These are phyloP conservation scores for Meyerozyma carpophila DNA, from an alignment of 1,139 yeast species.

Conservation along the genomic window DNA sequence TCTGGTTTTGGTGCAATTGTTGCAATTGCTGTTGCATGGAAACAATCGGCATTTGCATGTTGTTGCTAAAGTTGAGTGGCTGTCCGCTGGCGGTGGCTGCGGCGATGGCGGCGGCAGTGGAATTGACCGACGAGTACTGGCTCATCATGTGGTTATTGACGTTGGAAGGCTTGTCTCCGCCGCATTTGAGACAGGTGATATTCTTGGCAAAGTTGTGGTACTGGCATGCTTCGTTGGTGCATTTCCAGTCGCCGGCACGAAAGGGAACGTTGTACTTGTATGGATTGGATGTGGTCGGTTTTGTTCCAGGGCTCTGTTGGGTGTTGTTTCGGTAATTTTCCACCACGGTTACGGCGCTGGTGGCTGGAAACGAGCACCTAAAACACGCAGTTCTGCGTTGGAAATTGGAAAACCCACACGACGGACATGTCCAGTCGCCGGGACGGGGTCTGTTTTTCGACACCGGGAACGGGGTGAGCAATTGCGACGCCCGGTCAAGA, in stretches of 20 bases:
- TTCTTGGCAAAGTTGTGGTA: constrained; percentile 95
- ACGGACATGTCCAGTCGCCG: constrained; percentile 97
- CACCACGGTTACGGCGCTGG: constrained; percentile 61
- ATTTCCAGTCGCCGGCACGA: constrained; percentile 97
- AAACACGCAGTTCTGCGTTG: constrained; percentile 94
- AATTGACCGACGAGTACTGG: constrained; percentile 30
- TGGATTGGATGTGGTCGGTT: not conserved
- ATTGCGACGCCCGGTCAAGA: constrained; percentile 74
- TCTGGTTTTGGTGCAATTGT: not conserved
- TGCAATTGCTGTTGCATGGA: not conserved
- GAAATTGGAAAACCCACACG: constrained; percentile 92
- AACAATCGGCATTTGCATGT: not conserved
- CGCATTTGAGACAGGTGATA: constrained; percentile 80
- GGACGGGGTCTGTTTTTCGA: constrained; percentile 91
- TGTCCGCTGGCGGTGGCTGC: constrained; percentile 53
- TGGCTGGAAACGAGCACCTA: constrained; percentile 87
- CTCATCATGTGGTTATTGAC: constrained; percentile 14
- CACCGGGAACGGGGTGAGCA: constrained; percentile 80
- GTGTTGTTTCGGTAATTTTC: constrained; percentile 24
- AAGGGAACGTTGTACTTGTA: constrained; percentile 62
- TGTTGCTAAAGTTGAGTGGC: constrained; percentile 32
- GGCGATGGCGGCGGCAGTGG: constrained; percentile 48
- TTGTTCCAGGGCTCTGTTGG: not conserved
- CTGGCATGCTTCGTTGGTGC: constrained; percentile 69
- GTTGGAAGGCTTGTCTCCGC: constrained; percentile 62